These are phyloP conservation scores for Kodamaea sagamina DNA, from an alignment of 805 yeast genomes.

Conservation along the genomic window DNA sequence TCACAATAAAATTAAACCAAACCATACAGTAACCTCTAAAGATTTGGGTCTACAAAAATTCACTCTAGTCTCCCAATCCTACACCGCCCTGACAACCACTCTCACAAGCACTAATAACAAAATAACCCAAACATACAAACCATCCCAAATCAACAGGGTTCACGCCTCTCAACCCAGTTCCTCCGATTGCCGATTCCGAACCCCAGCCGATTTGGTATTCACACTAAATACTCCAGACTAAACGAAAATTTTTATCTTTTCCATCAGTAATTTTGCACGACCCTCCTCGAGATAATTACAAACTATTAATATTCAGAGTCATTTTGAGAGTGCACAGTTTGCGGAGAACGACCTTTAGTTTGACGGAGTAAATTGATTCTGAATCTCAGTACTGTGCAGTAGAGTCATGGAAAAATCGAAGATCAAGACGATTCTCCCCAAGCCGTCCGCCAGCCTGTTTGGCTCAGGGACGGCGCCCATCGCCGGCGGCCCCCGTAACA, in stretches of 20 bases:
- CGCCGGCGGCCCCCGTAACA: conserved; percentile 1
- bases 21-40: no score
- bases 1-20: no score
- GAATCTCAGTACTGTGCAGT: no score
- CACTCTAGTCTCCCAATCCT: no score
- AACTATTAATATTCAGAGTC: not conserved
- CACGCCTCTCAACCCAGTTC: no score
- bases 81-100: no score
- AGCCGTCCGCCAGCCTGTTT: conserved; percentile 26
- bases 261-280: conserved; percentile 24
- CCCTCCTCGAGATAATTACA: conserved; percentile 1
- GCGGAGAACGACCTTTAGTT: no score
- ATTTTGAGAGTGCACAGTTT: not conserved
- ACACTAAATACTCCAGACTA: conserved; percentile 3
- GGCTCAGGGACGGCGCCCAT: conserved; percentile 8
- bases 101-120: no score
- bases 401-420: conserved; percentile 45
- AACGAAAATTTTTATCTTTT: conserved; percentile 31
- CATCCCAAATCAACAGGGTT: no score
- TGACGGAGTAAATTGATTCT: no score
- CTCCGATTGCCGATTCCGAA: not conserved
- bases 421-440: conserved; percentile 45
- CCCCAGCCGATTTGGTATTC: not conserved
- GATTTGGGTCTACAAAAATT: no score
- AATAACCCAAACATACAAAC: no score